These are phyloP conservation scores for Cyclotella kingstonii DNA, from an alignment of 108 stramenopile genomes.

Conservation along the genomic window DNA sequence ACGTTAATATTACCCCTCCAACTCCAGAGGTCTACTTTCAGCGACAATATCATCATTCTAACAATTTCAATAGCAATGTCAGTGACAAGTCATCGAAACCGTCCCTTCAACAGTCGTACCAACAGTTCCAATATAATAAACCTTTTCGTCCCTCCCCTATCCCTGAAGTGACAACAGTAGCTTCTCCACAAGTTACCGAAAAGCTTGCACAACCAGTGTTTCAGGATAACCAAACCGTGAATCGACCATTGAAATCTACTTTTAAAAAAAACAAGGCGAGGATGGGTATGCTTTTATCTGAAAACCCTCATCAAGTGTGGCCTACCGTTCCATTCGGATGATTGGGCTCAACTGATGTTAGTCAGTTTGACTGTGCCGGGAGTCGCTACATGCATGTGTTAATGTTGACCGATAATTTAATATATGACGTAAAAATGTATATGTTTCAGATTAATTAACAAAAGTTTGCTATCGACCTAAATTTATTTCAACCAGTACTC, in stretches of 20 bases:
- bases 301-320: conserved; percentile 38
- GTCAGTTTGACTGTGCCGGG: background rate
- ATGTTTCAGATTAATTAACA: no score
- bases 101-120: conserved; percentile 23
- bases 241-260: conserved; percentile 27
- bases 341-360: no score
- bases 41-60: no score
- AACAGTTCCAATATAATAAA: conserved; percentile 26
- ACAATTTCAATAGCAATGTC: conserved; percentile 1
- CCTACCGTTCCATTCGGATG: conserved; percentile 51
- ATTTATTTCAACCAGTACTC: no score
- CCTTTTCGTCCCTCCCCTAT: conserved; percentile 30
- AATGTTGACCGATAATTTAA: no score
- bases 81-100: conserved; percentile 20
- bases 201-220: conserved; percentile 3
- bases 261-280: conserved; percentile 42
- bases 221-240: background rate
- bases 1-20: conserved; percentile 75
- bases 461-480: no score
- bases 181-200: conserved; percentile 8
- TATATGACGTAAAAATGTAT: no score
- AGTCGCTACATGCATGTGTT: background rate
- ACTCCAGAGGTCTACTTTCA: conserved; percentile 62
- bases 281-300: conserved; percentile 44
- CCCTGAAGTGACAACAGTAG: conserved; percentile 22